Evolutionary conservation across 345 rosid species (phyloP).

Genomic region (Populus deltoides): DNA sequence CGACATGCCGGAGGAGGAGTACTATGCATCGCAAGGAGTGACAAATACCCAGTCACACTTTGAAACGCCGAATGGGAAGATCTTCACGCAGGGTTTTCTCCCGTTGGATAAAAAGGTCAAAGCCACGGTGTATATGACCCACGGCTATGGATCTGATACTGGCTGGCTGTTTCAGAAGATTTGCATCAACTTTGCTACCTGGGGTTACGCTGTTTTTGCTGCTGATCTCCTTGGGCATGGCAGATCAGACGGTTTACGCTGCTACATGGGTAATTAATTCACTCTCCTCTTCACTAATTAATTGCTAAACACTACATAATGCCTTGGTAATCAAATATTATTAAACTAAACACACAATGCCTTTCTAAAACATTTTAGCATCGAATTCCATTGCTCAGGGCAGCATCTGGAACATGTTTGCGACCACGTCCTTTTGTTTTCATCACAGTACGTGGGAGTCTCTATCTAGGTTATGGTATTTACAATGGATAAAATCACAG

Average conservation of each 20-base stretch:
- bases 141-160: constrained; percentile 92
- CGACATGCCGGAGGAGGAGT: constrained; percentile 79
- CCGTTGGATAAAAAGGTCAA: constrained; percentile 71
- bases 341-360: not conserved
- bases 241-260: constrained; percentile 85
- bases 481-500: not conserved
- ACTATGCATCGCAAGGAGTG: constrained; percentile 81
- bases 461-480: no score
- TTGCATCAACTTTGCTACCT: constrained; percentile 61
- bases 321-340: not conserved
- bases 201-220: constrained; percentile 99
- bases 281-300: not conserved
- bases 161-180: constrained; percentile 95
- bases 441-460: no score
- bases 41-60: constrained; percentile 69
- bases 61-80: constrained; percentile 76
- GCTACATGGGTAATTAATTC: constrained; percentile 63
- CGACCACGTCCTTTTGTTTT: no score
- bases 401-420: not conserved
- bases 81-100: constrained; percentile 77
- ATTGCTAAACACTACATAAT: not conserved
- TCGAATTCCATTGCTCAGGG: not conserved
- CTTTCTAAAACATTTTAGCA: not conserved
- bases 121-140: constrained; percentile 76
- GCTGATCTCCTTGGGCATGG: constrained; percentile 98